Base-by-base conservation (phyloP, 2,329 filamentous ascomycete genomes). In the Emmonsia crescens region DNA sequence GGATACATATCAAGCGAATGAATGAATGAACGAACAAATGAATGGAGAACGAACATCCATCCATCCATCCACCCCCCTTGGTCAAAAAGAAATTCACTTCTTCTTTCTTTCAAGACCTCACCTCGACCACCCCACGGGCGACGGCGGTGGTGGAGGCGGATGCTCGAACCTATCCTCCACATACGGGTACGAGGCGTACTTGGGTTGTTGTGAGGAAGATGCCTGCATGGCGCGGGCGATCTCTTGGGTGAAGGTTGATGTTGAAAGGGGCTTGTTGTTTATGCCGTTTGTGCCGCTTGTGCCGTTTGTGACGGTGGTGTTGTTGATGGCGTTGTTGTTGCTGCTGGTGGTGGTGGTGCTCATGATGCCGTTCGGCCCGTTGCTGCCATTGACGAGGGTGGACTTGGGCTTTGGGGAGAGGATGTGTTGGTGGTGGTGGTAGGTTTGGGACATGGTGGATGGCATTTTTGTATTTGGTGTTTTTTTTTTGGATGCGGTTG, bases 181-280 rank as follows among this genome's bases (percentile, higher is more conserved):
- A 29, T 38, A 33, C 1, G 57, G 29, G n/a, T 46, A 46, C 6
- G 57, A 48, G 12, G 48, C 58, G 48, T 49, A 60, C 33, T 60
- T 60, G 46, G 58, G 58, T 8, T 14, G 44, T 12, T 51, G 46
- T 2, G 58, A 60, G 19, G 58, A 60, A 3, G 58, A 51, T 9
- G 58, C 58, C n/a, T 60, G 44, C 58, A 60, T 60, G 48, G 58
- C 58, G 44, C 58, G 58, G 44, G 58, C 54, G 48, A 60, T 60
- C 19, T 60, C 58, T 31, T 60, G 58, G 58, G 27, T 40, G 58
- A 60, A 54, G 36, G 54, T 42, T 31, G 58, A 38, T 29, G 46
- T 19, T 4, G 57, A 38, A 29, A 59, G 16, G 31, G 55, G 29
- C 36, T 40, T 40, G 36, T 36, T 27, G 54, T n/a, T 57, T 24